A percentile compares a stretch with the other conserved stretches of the same genome.
These are phyloP conservation scores for Oryza rufipogon DNA, from an alignment of 176 grass and related monocot species.

Conservation along the genomic window DNA sequence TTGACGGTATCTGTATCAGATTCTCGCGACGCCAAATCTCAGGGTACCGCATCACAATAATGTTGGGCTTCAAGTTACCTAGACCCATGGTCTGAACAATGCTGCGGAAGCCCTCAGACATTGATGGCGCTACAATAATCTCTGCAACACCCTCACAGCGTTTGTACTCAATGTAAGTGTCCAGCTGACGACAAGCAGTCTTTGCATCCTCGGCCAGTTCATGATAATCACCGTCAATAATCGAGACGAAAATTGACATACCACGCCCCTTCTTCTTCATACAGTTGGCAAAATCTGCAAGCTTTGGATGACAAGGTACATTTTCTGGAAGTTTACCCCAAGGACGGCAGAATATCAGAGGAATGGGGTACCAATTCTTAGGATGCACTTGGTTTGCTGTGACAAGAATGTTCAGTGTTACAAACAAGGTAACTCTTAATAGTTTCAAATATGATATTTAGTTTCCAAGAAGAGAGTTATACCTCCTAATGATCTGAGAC, in stretches of 20 bases:
- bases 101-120: slow-evolving; percentile 89
- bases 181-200: slow-evolving; percentile 76
- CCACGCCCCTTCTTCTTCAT: slow-evolving; percentile 99
- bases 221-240: slow-evolving; percentile 95
- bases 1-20: slow-evolving; percentile 87
- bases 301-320: slow-evolving; percentile 95
- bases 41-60: slow-evolving; percentile 93
- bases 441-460: slow-evolving; percentile 31
- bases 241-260: slow-evolving; percentile 97
- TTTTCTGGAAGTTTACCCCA: slow-evolving; percentile 99
- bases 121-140: slow-evolving; percentile 90
- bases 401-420: slow-evolving; percentile 36
- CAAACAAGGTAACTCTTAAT: background rate
- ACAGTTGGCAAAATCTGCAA: slow-evolving; percentile 97
- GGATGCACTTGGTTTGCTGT: slow-evolving; percentile 97
- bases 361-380: slow-evolving; percentile 99
- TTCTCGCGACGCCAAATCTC: slow-evolving; percentile 97
- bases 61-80: slow-evolving; percentile 97
- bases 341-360: slow-evolving; percentile 95
- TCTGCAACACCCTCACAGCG: slow-evolving; percentile 93
- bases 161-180: slow-evolving; percentile 94
- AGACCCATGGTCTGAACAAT: slow-evolving; percentile 98
- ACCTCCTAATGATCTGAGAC: slow-evolving; percentile 97
- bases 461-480: slow-evolving; percentile 34
- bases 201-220: slow-evolving; percentile 92